Conservation (phyloP, 1,284 basidiomycete genomes). For the Laetiporus sulphureus region DNA sequence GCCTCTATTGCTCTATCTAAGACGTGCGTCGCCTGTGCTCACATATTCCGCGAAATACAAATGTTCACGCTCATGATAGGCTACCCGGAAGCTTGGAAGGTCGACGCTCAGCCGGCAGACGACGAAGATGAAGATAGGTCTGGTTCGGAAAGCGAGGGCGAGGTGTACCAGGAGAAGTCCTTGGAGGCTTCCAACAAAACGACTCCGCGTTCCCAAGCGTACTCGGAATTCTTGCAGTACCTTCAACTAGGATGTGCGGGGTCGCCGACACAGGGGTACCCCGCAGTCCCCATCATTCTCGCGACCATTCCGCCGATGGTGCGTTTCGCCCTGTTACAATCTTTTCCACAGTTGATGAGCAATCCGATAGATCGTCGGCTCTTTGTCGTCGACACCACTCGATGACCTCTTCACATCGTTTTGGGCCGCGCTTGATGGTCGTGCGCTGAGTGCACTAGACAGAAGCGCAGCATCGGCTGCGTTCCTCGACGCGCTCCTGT, state of each 20-base stretch:
- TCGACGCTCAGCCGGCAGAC: slow-evolving; percentile 28
- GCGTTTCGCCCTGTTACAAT: slow-evolving; percentile 13
- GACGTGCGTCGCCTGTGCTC: slow-evolving; percentile 39
- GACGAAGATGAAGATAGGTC: slow-evolving; percentile 23
- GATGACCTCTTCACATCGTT: slow-evolving; percentile 63
- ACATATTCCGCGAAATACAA: too few relatives aligned
- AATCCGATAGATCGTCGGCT: slow-evolving; percentile 19
- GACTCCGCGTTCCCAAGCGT: too few relatives aligned
- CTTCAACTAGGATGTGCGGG: slow-evolving; percentile 70
- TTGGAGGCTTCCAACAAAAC: too few relatives aligned
- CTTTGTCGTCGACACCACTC: slow-evolving; percentile 21
- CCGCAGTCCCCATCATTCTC: slow-evolving; percentile 68
- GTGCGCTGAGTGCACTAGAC: slow-evolving; percentile 50
- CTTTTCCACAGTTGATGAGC: not conserved
- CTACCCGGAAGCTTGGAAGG: slow-evolving; percentile 55
- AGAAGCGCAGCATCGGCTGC: slow-evolving; percentile 46
- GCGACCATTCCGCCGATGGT: slow-evolving; percentile 70
- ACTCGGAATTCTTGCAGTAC: slow-evolving; percentile 69
- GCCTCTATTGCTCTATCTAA: slow-evolving; percentile 65
- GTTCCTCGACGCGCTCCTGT: slow-evolving; percentile 63
- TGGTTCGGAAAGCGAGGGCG: slow-evolving; percentile 17
- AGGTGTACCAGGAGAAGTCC: slow-evolving; percentile 24
- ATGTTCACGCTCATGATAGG: too few relatives aligned
- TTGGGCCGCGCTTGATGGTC: slow-evolving; percentile 70
- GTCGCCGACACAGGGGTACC: slow-evolving; percentile 72